Evolutionary conservation across 2,329 filamentous ascomycete species (phyloP).

Genomic region (Fusarium armeniacum): DNA sequence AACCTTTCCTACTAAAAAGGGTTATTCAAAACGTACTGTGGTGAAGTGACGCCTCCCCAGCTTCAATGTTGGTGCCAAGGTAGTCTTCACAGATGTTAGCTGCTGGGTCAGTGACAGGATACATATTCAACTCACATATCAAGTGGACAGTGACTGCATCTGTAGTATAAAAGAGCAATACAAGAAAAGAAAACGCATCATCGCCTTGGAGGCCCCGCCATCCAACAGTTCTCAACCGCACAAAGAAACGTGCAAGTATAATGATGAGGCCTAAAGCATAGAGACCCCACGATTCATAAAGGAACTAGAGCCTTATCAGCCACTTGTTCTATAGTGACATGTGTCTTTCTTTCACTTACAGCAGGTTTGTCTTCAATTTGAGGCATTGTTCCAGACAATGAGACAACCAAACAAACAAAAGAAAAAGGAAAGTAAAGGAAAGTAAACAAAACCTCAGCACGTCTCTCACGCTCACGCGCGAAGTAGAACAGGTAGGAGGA

Average conservation of each 20-base stretch:
- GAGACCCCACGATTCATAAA: conserved; percentile 51
- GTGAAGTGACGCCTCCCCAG: neutral
- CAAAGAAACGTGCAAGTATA: conserved; percentile 52
- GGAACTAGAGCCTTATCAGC: conserved; percentile 37
- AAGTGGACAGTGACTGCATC: conserved; percentile 56
- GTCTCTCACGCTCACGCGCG: neutral
- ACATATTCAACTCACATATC: conserved; percentile 45
- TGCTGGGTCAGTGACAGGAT: accelerated
- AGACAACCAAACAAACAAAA: neutral
- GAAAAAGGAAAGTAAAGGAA: neutral
- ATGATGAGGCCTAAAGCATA: conserved; percentile 53
- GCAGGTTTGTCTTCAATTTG: conserved; percentile 1
- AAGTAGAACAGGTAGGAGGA: neutral
- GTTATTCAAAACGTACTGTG: conserved; percentile 9
- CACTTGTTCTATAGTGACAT: neutral
- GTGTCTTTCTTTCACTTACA: neutral
- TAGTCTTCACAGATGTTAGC: conserved; percentile 27
- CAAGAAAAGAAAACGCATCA: conserved; percentile 55
- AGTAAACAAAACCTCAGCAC: neutral
- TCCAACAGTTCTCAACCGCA: conserved; percentile 57
- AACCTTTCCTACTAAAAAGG: too few relatives aligned
- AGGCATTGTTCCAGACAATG: conserved; percentile 10
- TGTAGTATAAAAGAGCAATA: conserved; percentile 53
- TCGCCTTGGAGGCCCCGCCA: conserved; percentile 56
- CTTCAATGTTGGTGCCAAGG: conserved; percentile 45